Conservation (phyloP, 2,329 filamentous ascomycete genomes). For the Sordariomycetes sp. region DNA sequence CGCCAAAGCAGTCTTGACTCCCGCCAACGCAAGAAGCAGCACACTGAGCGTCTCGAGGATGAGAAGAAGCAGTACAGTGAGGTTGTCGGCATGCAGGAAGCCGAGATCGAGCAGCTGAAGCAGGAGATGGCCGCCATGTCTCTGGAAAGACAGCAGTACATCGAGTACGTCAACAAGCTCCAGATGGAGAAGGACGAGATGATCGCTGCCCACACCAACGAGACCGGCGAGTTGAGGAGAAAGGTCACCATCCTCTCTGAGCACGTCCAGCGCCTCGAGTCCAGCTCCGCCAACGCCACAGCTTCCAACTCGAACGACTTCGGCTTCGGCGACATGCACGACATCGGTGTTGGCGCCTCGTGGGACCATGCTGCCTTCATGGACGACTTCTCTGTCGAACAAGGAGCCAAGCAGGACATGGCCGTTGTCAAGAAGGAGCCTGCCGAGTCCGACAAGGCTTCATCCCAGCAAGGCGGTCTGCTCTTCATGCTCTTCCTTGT, state of each 20-base stretch:
- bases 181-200: slow-evolving; percentile 87
- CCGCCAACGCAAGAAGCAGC: slow-evolving; percentile 93
- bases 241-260: slow-evolving; percentile 77
- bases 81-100: slow-evolving; percentile 69
- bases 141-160: slow-evolving; percentile 64
- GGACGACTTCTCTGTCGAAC: slow-evolving; percentile 58
- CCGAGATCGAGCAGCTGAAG: slow-evolving; percentile 61
- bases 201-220: slow-evolving; percentile 77
- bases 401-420: slow-evolving; percentile 51
- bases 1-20: slow-evolving; percentile 67
- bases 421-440: slow-evolving; percentile 43
- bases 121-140: slow-evolving; percentile 62
- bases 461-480: slow-evolving; percentile 68
- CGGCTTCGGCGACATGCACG: slow-evolving; percentile 75
- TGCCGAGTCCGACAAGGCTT: slow-evolving; percentile 45
- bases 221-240: slow-evolving; percentile 86
- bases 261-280: slow-evolving; percentile 63
- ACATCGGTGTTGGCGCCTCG: slow-evolving; percentile 67
- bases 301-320: slow-evolving; percentile 51
- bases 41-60: slow-evolving; percentile 91
- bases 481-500: slow-evolving; percentile 95
- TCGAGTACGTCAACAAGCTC: slow-evolving; percentile 66
- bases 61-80: slow-evolving; percentile 89
- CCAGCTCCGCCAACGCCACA: slow-evolving; percentile 29
- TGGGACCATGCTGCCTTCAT: slow-evolving; percentile 74